These are phyloP conservation scores for Jimgerdemannia lactiflua DNA, from an alignment of 192 early-diverging fungal species.

Conservation along the genomic window DNA sequence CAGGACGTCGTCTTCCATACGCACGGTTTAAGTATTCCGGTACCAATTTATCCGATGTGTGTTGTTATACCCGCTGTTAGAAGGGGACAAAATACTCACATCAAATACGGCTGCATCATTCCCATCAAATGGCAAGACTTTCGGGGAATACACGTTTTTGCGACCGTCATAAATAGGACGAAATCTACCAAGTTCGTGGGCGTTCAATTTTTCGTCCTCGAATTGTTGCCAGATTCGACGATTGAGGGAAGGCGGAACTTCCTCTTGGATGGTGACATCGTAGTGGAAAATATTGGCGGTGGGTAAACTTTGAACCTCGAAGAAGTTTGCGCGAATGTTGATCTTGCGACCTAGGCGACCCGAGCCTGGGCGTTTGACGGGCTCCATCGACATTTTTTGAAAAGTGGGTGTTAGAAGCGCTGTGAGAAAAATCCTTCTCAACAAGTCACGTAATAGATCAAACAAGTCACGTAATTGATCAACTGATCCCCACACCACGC, in stretches of 20 bases:
- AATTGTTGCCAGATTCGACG: conserved; percentile 39
- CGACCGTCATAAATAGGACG: conserved; percentile 82
- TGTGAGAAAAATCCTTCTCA: too few species aligned
- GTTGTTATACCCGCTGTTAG: background rate
- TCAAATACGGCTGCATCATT: conserved; percentile 2
- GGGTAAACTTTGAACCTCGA: background rate
- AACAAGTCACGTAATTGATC: too few species aligned
- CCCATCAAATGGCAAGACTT: conserved; percentile 52
- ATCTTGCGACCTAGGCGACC: background rate
- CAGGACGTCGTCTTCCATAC: too few species aligned
- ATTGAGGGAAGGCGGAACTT: too few species aligned
- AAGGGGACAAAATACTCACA: background rate
- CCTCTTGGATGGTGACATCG: too few species aligned
- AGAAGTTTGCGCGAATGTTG: background rate
- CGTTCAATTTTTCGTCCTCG: conserved; percentile 41
- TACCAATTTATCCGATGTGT: too few species aligned
- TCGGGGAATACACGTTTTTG: conserved; percentile 70
- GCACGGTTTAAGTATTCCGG: too few species aligned
- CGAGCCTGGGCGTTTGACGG: background rate
- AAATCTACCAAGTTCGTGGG: conserved; percentile 43
- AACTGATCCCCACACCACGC: too few species aligned
- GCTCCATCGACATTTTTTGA: too few species aligned
- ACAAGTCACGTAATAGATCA: too few species aligned
- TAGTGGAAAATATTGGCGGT: background rate
- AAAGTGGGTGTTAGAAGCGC: too few species aligned